Evolutionary conservation across 2,329 filamentous ascomycete species (phyloP), one percentile per base, ranked within the genome.

Genomic region (Basipetospora sp.): DNA sequence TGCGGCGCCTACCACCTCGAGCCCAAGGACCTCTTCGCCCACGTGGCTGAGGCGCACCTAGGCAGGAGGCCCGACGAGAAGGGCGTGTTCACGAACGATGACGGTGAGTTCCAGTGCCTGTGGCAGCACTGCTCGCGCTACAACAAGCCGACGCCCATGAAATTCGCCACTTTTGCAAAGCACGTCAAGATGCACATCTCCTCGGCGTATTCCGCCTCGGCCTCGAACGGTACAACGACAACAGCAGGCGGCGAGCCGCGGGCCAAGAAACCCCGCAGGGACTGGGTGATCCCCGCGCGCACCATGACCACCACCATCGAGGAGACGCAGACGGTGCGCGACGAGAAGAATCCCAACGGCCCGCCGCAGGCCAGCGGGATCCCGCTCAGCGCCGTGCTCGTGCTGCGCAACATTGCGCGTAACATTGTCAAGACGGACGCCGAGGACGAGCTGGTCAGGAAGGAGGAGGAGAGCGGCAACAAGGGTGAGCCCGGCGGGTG

Each of bases 331-430:
- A 65, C 63, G 27, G 62, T 64, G 25, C 65, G 67, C 9, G 71
- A 76, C 47, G 71, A 74, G 51, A 61, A 67, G 33, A 73, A 74
- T 43, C 67, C 69, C 9, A 69, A 74, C 42, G 64, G 63, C 8
- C 59, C 66, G 4, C 60, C 67, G 3, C 71, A 85, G 49, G 77
- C 82, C 3, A 79, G 78, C 1, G 83, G 83, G 4, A 77, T 88
- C 26, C 80, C 83, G n/a, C 65, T 88, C 5, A 82, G 79, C 39
- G 79, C 80, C 3, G 77, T 80, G 11, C 64, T 88, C 19, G 80
- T 90, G 26, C 65, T 90, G 32, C 72, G 83, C 20, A 90, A 90
- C 52, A 73, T 90, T 43, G 82, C 82, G 10, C 69, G 67, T 45
- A 81, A 79, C 48, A 62, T 75, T 14, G 59, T 67, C 48, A 77